Conservation (phyloP, 2,329 filamentous ascomycete species). For the Drechslerella coelobrocha region DNA sequence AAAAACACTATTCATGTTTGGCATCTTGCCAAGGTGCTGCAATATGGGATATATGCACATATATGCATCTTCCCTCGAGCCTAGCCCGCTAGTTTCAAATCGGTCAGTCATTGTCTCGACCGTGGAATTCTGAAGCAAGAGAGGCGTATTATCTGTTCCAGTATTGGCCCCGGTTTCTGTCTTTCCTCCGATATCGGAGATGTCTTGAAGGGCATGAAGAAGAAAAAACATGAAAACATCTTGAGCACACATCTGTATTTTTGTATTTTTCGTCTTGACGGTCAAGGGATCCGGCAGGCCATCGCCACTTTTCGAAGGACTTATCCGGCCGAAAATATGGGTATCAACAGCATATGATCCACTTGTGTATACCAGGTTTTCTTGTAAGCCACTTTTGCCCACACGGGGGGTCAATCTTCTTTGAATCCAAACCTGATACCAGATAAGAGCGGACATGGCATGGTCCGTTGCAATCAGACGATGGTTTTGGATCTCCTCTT, state of each 20-base stretch:
- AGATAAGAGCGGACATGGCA: background rate
- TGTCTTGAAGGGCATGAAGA: background rate
- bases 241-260: slow-evolving; percentile 9
- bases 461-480: background rate
- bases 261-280: background rate
- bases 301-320: background rate
- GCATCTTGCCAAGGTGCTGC: background rate
- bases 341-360: background rate
- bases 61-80: slow-evolving; percentile 19
- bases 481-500: background rate
- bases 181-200: slow-evolving; percentile 9
- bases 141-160: background rate
- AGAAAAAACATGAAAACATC: slow-evolving; percentile 24
- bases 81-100: slow-evolving; percentile 14
- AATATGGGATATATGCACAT: slow-evolving; percentile 23
- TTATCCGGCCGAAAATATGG: background rate
- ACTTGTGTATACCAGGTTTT: background rate
- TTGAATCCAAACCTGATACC: background rate
- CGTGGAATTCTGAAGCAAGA: slow-evolving; percentile 15
- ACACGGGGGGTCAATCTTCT: background rate
- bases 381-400: background rate
- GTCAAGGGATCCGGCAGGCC: background rate
- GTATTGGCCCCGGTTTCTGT: slow-evolving; percentile 5
- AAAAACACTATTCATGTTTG: background rate
- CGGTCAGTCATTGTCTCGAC: slow-evolving; percentile 7